Percentiles rank a stretch among this genome's conserved stretches.
Evolutionary conservation across 306 rosid species (phyloP).

Genomic region (Trifolium subterraneum): DNA sequence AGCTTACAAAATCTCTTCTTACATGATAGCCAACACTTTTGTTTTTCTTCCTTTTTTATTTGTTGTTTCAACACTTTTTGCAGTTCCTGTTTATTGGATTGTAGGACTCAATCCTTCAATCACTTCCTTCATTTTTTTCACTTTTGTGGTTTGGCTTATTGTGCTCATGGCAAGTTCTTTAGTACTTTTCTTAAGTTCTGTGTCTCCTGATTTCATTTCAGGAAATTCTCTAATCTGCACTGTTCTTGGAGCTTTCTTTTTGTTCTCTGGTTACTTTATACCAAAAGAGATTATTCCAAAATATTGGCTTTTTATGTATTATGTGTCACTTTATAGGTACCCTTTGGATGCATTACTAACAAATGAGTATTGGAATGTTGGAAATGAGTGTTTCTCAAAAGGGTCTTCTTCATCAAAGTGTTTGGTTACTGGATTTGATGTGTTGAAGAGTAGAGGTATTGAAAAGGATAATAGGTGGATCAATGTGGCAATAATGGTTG

Average conservation of each 20-base stretch:
- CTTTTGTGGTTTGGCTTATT: constrained; percentile 84
- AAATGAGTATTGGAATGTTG: constrained; percentile 78
- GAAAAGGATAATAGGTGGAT: constrained; percentile 74
- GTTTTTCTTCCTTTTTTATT: constrained; percentile 82
- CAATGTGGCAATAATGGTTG: constrained; percentile 76
- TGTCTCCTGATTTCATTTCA: constrained; percentile 88
- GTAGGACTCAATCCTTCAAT: constrained; percentile 86
- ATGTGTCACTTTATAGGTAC: constrained; percentile 85
- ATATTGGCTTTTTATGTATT: constrained; percentile 93
- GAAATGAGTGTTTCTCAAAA: constrained; percentile 48
- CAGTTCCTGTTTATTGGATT: constrained; percentile 81
- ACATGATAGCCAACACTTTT: constrained; percentile 84
- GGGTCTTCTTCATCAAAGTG: constrained; percentile 34
- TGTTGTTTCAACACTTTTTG: constrained; percentile 69
- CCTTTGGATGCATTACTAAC: constrained; percentile 80
- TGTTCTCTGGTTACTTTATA: constrained; percentile 94
- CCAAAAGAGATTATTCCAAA: constrained; percentile 87
- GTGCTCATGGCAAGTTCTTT: constrained; percentile 91
- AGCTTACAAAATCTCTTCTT: constrained; percentile 75
- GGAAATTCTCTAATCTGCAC: constrained; percentile 88
- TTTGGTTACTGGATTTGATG: constrained; percentile 67
- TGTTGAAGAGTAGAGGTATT: constrained; percentile 82
- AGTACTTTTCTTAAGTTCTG: constrained; percentile 78
- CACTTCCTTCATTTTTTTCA: constrained; percentile 70
- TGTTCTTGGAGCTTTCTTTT: constrained; percentile 84